Evolutionary conservation across 1,284 basidiomycete genomes (phyloP).

Genomic region (Fomes fomentarius): DNA sequence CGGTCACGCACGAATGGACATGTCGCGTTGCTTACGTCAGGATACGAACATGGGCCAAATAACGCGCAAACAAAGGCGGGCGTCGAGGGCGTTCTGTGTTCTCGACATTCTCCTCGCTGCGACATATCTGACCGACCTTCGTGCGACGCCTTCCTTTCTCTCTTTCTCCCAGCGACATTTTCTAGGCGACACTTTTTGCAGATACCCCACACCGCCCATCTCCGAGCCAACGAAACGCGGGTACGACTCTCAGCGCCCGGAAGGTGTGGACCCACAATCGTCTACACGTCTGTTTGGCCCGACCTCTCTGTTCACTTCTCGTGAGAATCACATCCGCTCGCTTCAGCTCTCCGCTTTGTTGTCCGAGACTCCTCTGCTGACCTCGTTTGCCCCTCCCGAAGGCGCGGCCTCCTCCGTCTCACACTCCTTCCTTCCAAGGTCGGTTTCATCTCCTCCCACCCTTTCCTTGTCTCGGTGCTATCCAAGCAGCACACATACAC

Average conservation of each 20-base stretch:
- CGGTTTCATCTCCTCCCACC: slow-evolving; percentile 18
- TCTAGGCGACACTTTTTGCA: not conserved
- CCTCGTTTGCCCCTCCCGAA: slow-evolving; percentile 37
- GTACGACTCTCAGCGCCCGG: slow-evolving; percentile 10
- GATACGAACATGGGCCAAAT: slow-evolving; percentile 37
- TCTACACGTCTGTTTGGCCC: slow-evolving; percentile 31
- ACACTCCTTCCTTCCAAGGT: slow-evolving; percentile 63
- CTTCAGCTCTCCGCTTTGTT: slow-evolving; percentile 23
- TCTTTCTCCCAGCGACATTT: not conserved
- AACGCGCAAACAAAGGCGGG: slow-evolving; percentile 36
- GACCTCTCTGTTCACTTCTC: slow-evolving; percentile 26
- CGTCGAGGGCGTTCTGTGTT: slow-evolving; percentile 8
- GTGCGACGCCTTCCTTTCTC: slow-evolving; percentile 24
- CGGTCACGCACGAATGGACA: slow-evolving; percentile 18
- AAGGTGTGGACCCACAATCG: slow-evolving; percentile 34
- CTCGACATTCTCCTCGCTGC: slow-evolving; percentile 13
- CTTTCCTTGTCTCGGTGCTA: slow-evolving; percentile 4
- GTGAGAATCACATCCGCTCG: slow-evolving; percentile 32
- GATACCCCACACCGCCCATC: not conserved
- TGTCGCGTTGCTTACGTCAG: slow-evolving; percentile 26
- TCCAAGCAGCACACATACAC: not conserved
- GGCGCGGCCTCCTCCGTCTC: slow-evolving; percentile 73
- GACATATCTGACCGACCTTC: slow-evolving; percentile 15
- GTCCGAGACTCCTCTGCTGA: slow-evolving; percentile 26
- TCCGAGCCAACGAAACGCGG: not conserved